Base-by-base conservation (phyloP, 108 stramenopile genomes). In the Fragilaria radians region DNA sequence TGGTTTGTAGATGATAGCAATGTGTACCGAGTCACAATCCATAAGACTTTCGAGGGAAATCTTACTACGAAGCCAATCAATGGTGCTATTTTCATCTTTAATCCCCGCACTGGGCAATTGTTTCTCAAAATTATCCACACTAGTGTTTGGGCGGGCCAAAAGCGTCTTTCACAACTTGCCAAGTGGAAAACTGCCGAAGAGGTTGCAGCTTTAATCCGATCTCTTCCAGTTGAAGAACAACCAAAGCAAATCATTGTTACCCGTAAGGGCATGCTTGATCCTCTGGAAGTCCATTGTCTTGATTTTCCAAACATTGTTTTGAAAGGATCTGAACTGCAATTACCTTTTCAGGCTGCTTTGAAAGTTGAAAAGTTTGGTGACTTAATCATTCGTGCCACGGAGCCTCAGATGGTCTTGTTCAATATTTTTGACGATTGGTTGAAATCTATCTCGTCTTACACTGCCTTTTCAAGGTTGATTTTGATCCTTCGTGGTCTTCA, bases 141-240 rank as follows among this genome's bases (percentile, higher is more conserved):
- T 17, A 88, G 85, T 69, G 97, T 97, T 28, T 99, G 98, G 98
- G 96, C 97, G 27, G 98, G 98, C 9, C 98, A 99, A 70, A 99
- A 99, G 70, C 97, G 98, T 52, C 88, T 96, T 21, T 94, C 94
- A 0, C 95, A 97, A 80, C 93, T 99, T 36, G 98, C 98, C 0
- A 98, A 98, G 76, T 99, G 98, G 98, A 99, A 99, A 75, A 99
- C 98, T 21, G 96, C 98, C 7, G 98, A 99, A 71, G 98, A 98
- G 80, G 95, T 98, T 53, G 97, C 98, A 26, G 96, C 96, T 26
- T 77, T 99, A 7, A 98, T 98, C 65, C 92, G 98, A 23, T 95
- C 94, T 2, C 82, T 99, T 46, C 98, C 98, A 3, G 94, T 96
- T 56, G 96, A 97, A 67, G 97, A 99, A 71, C 98, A 99, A 63